Evolutionary conservation across 2,329 filamentous ascomycete genomes (phyloP), one percentile per base, ranked within the genome.

Genomic region (Akanthomyces muscarius): DNA sequence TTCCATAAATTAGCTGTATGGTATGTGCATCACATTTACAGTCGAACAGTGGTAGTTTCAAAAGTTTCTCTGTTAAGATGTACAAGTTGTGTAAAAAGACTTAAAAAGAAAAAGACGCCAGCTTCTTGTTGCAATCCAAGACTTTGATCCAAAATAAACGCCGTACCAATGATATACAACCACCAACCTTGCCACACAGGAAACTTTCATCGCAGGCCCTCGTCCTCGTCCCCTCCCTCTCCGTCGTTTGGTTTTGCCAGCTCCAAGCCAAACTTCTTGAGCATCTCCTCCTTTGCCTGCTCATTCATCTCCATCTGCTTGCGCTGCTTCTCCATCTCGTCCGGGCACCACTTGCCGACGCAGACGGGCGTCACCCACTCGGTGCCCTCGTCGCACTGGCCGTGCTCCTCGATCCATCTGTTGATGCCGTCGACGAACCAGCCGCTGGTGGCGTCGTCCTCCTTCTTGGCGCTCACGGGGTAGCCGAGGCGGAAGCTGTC

Each of bases 381-480:
- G 4, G 75, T 69, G 48, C 68, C 66, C 3, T 68, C 68, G 8
- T 10, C 7, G 65, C 80, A 82, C 53, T 80, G 76, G 8, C 78
- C 80, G 68, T 72, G 76, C 21, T 76, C 74, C 8, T 75, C 72
- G 57, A 80, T 78, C 79, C 79, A 82, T 64, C 80, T 75, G 47
- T 77, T 73, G 69, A 81, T 81, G 45, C 79, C 78, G 58, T 77
- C 72, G 41, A 80, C 67, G 63, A 81, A 76, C 79, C 79, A 81
- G 1, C 80, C 80, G 55, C 78, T 80, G 25, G 70, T 74, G 64
- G 75, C 78, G 42, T 69, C 73, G 13, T 69, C 70, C 48, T 72
- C 72, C 25, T 71, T 70, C 41, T 71, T 66, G n/a, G 70, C 69
- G 11, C 65, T 68, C 36, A 69, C 73, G 11, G 79, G 78, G 42